Evolutionary conservation across 345 rosid genomes (phyloP).

Genomic region (Jatropha curcas): DNA sequence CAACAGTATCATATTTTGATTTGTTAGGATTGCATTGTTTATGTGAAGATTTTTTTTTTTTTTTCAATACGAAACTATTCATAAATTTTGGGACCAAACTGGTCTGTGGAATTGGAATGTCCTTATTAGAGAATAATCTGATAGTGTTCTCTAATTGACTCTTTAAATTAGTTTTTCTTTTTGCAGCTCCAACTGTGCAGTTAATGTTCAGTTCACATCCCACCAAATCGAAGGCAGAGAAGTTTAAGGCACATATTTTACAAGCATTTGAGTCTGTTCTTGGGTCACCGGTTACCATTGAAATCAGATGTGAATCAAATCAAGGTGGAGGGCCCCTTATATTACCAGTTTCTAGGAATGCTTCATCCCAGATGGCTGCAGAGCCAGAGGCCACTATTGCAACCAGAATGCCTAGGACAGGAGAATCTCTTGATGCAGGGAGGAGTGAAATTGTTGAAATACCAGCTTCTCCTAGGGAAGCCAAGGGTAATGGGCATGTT

Average conservation of each 20-base stretch:
- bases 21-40: not conserved
- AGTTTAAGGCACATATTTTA: constrained; percentile 56
- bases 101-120: not conserved
- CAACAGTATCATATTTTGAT: not conserved
- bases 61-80: not conserved
- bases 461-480: constrained; percentile 44
- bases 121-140: too few species aligned
- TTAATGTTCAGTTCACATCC: constrained; percentile 66
- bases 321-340: constrained; percentile 43
- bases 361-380: constrained; percentile 33
- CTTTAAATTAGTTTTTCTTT: not conserved
- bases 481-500: constrained; percentile 29
- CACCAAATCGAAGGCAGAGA: constrained; percentile 67
- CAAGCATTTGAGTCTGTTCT: constrained; percentile 85
- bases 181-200: constrained; percentile 87
- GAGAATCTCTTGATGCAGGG: constrained; percentile 36
- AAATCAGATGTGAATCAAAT: constrained; percentile 66
- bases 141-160: not conserved
- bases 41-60: not conserved
- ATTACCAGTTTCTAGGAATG: constrained; percentile 46
- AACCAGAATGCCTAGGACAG: constrained; percentile 22
- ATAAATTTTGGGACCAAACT: not conserved
- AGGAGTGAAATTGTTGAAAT: constrained; percentile 77
- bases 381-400: constrained; percentile 25
- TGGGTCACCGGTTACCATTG: constrained; percentile 74